These are phyloP conservation scores for Trichoderma erinaceum DNA, from an alignment of 495 filamentous ascomycete species.

Conservation along the genomic window DNA sequence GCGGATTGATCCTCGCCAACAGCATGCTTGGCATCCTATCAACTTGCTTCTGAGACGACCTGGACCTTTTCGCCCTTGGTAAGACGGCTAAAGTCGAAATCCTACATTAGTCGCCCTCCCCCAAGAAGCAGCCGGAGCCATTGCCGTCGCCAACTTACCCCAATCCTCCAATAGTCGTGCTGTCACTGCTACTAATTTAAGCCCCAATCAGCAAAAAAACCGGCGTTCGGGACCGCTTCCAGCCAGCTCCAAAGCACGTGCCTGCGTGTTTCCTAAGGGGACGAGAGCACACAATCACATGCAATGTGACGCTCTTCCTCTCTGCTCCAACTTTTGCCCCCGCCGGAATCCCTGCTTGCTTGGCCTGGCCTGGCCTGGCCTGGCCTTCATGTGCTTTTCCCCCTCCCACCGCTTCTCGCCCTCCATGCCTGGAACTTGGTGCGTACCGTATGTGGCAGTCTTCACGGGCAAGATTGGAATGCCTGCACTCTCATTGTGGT, in stretches of 20 bases:
- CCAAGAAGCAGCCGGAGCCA: neutral
- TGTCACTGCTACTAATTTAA: neutral
- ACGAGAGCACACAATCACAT: neutral
- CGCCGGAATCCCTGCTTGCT: neutral
- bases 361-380: neutral
- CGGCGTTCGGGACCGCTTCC: neutral
- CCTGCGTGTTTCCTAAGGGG: neutral
- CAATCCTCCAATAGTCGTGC: neutral
- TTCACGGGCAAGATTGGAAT: neutral
- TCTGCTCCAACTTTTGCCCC: neutral
- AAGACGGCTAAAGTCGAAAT: neutral
- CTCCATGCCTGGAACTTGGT: neutral
- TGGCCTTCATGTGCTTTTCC: neutral
- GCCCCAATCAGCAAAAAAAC: neutral
- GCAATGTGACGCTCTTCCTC: neutral
- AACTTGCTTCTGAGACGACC: neutral
- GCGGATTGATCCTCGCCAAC: too few relatives aligned
- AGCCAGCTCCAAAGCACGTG: constrained; percentile 1
- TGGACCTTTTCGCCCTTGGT: too few relatives aligned
- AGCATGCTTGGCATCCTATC: neutral
- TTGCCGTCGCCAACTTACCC: neutral
- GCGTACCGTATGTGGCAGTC: neutral
- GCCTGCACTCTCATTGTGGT: neutral
- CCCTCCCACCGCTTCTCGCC: neutral
- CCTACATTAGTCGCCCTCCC: neutral